Evolutionary conservation across 1,284 basidiomycete species (phyloP).

Genomic region (Quambalaria eucalypti): DNA sequence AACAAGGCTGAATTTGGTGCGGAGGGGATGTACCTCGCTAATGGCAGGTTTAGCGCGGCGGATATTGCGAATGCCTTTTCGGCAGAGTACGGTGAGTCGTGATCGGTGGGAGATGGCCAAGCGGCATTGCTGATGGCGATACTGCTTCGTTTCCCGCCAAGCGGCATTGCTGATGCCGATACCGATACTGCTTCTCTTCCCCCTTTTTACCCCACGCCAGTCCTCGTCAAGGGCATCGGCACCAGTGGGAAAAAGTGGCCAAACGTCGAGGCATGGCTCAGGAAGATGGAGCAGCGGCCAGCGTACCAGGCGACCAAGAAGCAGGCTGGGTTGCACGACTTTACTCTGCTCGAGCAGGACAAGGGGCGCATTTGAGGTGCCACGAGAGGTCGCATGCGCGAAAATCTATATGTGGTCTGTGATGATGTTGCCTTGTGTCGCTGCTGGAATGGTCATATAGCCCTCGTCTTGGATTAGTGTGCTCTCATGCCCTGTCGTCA

Average conservation of each 20-base stretch:
- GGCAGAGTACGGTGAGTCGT: constrained; percentile 2
- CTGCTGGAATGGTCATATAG: no score
- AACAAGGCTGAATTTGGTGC: not conserved
- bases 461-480: no score
- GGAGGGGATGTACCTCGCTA: not conserved
- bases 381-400: no score
- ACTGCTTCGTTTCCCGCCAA: no score
- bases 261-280: constrained; percentile 4
- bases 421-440: no score
- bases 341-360: constrained; percentile 3
- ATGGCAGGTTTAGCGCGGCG: not conserved
- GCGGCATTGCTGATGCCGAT: not conserved
- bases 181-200: not conserved
- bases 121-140: no score
- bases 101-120: not conserved
- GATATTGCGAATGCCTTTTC: constrained; percentile 2
- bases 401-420: no score
- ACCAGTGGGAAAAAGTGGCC: constrained; percentile 3
- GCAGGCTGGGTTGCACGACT: constrained; percentile 6
- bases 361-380: no score
- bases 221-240: constrained; percentile 3
- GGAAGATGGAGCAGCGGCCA: not conserved
- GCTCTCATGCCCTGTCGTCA: no score
- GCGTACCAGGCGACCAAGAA: constrained; percentile 7
- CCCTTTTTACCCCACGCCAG: not conserved